These are phyloP conservation scores for Crithidia acanthocephali DNA, from an alignment of 208 protist genomes.

Conservation along the genomic window DNA sequence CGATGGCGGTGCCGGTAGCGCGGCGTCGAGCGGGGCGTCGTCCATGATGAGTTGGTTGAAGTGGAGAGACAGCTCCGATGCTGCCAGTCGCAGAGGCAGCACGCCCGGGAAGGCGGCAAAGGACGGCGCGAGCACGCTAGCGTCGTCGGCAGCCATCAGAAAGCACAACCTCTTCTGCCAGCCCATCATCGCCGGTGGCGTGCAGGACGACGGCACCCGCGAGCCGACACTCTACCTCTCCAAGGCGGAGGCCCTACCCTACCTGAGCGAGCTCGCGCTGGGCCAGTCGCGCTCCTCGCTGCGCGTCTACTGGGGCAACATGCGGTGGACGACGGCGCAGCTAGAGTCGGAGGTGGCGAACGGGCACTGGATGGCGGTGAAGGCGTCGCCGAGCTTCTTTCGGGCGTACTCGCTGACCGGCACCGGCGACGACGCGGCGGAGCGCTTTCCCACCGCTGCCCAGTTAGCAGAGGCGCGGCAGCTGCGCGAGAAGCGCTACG, in stretches of 20 bases:
- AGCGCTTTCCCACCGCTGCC: conserved; percentile 67
- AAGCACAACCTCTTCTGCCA: conserved; percentile 61
- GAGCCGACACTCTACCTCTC: conserved; percentile 85
- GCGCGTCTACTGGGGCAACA: conserved; percentile 87
- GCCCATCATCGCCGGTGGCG: conserved; percentile 57
- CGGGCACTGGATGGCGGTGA: conserved; percentile 85
- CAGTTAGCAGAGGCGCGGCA: conserved; percentile 49
- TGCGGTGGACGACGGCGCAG: conserved; percentile 80
- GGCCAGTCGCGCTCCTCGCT: conserved; percentile 80
- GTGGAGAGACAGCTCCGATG: conserved; percentile 39
- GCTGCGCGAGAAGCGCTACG: conserved; percentile 61
- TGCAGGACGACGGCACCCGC: conserved; percentile 56
- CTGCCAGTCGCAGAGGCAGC: not conserved
- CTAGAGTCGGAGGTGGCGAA: conserved; percentile 81
- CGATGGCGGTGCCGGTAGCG: not conserved
- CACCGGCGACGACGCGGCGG: conserved; percentile 31
- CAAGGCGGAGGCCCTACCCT: conserved; percentile 79
- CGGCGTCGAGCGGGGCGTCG: conserved; percentile 9
- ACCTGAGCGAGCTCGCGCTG: conserved; percentile 64
- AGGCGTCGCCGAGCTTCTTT: conserved; percentile 83
- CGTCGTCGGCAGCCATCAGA: conserved; percentile 9
- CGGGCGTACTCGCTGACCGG: conserved; percentile 51
- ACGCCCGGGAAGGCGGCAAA: not conserved
- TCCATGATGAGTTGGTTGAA: conserved; percentile 59
- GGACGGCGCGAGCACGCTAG: not conserved